Percentiles rank a stretch among this genome's conserved stretches.
These are phyloP conservation scores for Hypoxylon intermedium DNA, from an alignment of 495 filamentous ascomycete genomes.

Conservation along the genomic window DNA sequence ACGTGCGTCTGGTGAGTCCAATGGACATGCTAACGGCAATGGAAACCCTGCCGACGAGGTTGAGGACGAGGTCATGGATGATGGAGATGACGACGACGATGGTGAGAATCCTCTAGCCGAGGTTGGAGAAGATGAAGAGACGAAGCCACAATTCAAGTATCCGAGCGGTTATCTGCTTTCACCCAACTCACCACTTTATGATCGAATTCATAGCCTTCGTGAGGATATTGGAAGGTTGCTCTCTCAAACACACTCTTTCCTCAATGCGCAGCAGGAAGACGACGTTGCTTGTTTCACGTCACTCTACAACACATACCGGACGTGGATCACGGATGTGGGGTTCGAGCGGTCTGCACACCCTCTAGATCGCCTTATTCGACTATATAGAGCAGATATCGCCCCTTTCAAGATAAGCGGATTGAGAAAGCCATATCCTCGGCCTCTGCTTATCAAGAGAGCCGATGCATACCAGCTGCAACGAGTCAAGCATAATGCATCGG, in stretches of 20 bases:
- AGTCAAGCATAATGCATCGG: conserved; percentile 87
- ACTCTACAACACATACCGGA: conserved; percentile 87
- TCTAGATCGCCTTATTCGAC: conserved; percentile 80
- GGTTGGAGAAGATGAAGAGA: conserved; percentile 81
- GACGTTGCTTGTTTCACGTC: conserved; percentile 94
- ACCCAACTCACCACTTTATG: conserved; percentile 66
- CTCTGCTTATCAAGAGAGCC: conserved; percentile 85
- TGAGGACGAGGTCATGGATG: conserved; percentile 58
- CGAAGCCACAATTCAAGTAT: conserved; percentile 82
- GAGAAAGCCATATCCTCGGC: conserved; percentile 89
- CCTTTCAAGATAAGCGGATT: conserved; percentile 94
- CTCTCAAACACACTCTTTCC: conserved; percentile 82
- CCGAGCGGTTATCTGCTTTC: conserved; percentile 83
- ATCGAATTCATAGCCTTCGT: conserved; percentile 78
- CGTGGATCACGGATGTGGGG: conserved; percentile 98
- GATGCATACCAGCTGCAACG: conserved; percentile 95
- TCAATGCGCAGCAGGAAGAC: conserved; percentile 86
- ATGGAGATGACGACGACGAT: conserved; percentile 48
- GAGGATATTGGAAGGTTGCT: conserved; percentile 79
- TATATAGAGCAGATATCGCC: conserved; percentile 82
- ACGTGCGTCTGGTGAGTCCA: conserved; percentile 62
- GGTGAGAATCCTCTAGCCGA: conserved; percentile 69
- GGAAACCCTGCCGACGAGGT: conserved; percentile 41
- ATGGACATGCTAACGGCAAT: conserved; percentile 44
- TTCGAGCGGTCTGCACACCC: conserved; percentile 95